phyloP scores from a whole-genome alignment of 768 basidiomycete genomes.

The Amanita polypyramis region DNA sequence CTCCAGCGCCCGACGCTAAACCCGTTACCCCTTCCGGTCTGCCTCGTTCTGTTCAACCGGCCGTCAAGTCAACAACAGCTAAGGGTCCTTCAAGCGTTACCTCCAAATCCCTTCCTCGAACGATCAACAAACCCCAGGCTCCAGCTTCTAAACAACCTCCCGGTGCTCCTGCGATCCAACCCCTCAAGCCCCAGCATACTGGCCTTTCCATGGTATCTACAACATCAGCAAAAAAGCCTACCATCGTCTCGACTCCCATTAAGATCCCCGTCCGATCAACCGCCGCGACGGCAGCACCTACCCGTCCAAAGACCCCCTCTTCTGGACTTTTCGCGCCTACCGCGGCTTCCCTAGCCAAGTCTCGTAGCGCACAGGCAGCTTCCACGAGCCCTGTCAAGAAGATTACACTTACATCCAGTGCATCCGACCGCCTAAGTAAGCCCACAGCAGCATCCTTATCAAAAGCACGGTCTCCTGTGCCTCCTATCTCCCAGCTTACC shows the following conservation, averaged over 20 bases:
- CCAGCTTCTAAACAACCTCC: background rate
- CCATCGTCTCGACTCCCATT: slow-evolving; percentile 13
- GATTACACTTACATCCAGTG: slow-evolving; percentile 37
- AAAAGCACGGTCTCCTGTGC: slow-evolving; percentile 37
- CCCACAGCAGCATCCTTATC: slow-evolving; percentile 75
- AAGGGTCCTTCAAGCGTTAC: background rate
- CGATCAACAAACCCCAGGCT: slow-evolving; percentile 4
- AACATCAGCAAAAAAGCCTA: slow-evolving; percentile 15
- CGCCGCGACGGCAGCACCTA: slow-evolving; percentile 22
- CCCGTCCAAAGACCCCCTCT: slow-evolving; percentile 52
- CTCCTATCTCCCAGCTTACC: slow-evolving; percentile 20
- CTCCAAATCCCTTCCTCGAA: slow-evolving; percentile 10
- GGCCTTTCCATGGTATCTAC: slow-evolving; percentile 29
- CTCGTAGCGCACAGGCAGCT: slow-evolving; percentile 39
- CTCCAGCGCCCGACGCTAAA: slow-evolving; percentile 14
- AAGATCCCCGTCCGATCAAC: slow-evolving; percentile 24
- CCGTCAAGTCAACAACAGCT: background rate
- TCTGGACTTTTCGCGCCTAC: slow-evolving; percentile 73
- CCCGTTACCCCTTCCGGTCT: slow-evolving; percentile 12
- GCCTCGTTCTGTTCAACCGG: slow-evolving; percentile 1
- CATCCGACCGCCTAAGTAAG: slow-evolving; percentile 62
- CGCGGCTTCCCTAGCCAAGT: slow-evolving; percentile 67
- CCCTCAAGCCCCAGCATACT: slow-evolving; percentile 27
- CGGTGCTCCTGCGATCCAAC: slow-evolving; percentile 11
- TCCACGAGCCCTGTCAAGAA: slow-evolving; percentile 43